A percentile compares a stretch with the other conserved stretches of the same genome.
These are phyloP conservation scores for Chrysoporthe austroafricana DNA, from an alignment of 2,329 filamentous ascomycete genomes.

Conservation along the genomic window DNA sequence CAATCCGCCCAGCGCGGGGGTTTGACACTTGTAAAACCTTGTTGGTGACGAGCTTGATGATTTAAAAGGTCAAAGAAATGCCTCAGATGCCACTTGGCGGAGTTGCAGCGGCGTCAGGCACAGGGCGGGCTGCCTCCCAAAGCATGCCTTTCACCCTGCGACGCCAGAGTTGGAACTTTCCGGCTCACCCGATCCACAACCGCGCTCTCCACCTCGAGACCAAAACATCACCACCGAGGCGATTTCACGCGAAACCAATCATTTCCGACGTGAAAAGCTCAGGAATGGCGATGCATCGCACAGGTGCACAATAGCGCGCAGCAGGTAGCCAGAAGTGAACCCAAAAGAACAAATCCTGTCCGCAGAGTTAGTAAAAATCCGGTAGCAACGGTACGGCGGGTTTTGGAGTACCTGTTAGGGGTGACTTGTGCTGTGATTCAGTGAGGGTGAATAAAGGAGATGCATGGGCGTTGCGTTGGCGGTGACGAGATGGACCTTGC, in stretches of 20 bases:
- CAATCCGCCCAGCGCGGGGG: background rate
- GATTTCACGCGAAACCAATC: constrained; percentile 3
- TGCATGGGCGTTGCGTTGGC: constrained; percentile 10
- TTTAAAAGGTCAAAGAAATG: background rate
- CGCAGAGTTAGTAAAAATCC: constrained; percentile 15
- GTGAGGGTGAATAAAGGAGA: constrained; percentile 3
- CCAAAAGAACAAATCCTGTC: background rate
- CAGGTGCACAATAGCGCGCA: background rate
- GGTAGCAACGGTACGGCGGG: background rate
- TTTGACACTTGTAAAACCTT: constrained; percentile 21
- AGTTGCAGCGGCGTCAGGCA: constrained; percentile 20
- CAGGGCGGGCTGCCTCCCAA: constrained; percentile 20
- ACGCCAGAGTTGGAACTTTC: constrained; percentile 9
- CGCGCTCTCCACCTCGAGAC: constrained; percentile 10
- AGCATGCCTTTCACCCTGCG: constrained; percentile 27
- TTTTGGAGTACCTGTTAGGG: constrained; percentile 5
- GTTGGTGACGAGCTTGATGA: background rate
- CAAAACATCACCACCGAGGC: constrained; percentile 20
- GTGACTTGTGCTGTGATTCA: background rate
- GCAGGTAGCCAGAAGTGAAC: background rate
- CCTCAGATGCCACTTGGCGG: constrained; percentile 19
- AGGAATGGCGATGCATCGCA: constrained; percentile 13
- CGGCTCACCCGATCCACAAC: constrained; percentile 25
- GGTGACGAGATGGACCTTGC: constrained; percentile 15
- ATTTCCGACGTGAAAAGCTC: constrained; percentile 12